These are phyloP conservation scores for Dendrobium catenatum DNA, from an alignment of 106 monocot species.

Conservation along the genomic window DNA sequence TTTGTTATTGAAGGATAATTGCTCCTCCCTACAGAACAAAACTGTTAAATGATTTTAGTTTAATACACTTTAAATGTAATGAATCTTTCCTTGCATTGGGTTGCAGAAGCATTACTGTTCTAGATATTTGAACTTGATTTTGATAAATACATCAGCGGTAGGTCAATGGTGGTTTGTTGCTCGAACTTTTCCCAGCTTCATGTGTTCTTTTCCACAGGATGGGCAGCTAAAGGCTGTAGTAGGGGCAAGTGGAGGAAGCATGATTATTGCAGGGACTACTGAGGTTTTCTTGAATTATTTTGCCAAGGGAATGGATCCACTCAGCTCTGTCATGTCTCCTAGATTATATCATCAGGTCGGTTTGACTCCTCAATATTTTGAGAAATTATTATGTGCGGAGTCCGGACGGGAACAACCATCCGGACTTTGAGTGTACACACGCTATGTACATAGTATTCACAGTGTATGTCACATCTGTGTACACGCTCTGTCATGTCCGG, in stretches of 20 bases:
- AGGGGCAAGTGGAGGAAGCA: constrained; percentile 79
- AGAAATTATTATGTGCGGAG: too few species aligned
- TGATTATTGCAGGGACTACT: constrained; percentile 62
- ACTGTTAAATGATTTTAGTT: too few species aligned
- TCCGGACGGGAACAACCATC: too few species aligned
- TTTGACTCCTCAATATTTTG: not conserved
- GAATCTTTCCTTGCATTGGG: too few species aligned
- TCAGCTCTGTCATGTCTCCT: constrained; percentile 68
- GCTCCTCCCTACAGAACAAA: too few species aligned
- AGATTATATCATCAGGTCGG: constrained; percentile 57
- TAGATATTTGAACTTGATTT: not conserved
- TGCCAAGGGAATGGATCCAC: constrained; percentile 69
- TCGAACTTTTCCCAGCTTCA: not conserved
- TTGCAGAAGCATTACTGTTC: too few species aligned
- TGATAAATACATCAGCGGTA: not conserved
- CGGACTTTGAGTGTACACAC: too few species aligned
- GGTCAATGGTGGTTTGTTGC: not conserved
- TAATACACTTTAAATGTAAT: too few species aligned
- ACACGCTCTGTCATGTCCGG: too few species aligned
- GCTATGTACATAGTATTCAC: too few species aligned
- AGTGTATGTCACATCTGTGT: too few species aligned
- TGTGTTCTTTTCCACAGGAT: constrained; percentile 33
- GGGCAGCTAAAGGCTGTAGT: constrained; percentile 58
- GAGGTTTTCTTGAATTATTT: constrained; percentile 84
- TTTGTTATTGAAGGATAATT: too few species aligned